Evolutionary conservation across 257 asterid genomes (phyloP), one percentile per base, ranked within the genome.

Genomic region (Leptodermis oblonga): DNA sequence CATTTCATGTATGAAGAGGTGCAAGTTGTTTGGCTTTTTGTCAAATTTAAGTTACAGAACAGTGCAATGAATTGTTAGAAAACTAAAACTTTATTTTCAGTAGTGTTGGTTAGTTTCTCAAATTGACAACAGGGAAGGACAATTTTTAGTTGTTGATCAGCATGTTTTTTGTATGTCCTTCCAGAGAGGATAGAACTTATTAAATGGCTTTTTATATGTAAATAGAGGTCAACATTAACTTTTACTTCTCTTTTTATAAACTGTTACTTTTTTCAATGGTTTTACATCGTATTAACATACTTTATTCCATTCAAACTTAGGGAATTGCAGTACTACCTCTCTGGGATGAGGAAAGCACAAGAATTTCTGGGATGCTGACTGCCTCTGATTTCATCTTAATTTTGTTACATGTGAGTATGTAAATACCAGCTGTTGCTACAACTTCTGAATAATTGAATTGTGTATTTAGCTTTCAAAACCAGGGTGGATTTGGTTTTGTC

Each of bases 351-450:
- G 68, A 70, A 31, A 68, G 48, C 39, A 52, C 77, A 36, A 79
- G 73, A 76, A 81, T 86, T 56, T 70, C 81, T 0, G 96, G 95
- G 77, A 86, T 88, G 89, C 70, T 88, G 61, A 86, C 96, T 62
- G 86, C 92, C 66, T 83, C 90, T 20, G 96, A 88, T 85, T 88
- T 86, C 76, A 85, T 88, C 54, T 72, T 79, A 76, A 83, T 85
- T 68, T 72, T 88, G 76, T 83, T 85, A 28, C 85, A 88, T 88
- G 96, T 86, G 80, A 18, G 56, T 61, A 30, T 28, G n/a, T 6
- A 59, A 11, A 12, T 66, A 9, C 49, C 22, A 46, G 37, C 36
- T 70, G 4, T 11, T 36, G 14, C 30, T 56, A 20, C 26, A 14
- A 67, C 53, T 53, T 62, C 18, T 23, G 1, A 25, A 1, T 41